Evolutionary conservation across 306 rosid genomes (phyloP).

Genomic region (apple (Malus domestica)): ASM211411v1 NC_041802.1:27135001-27135500

Average conservation of each 20-base stretch:
- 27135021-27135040: neutral
- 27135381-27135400: conserved; percentile 85
- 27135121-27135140: neutral
- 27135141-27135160: neutral
- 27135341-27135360: conserved; percentile 88
- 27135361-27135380: conserved; percentile 79
- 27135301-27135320: conserved; percentile 25
- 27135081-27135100: neutral
- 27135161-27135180: neutral
- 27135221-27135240: neutral
- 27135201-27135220: neutral
- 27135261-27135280: neutral
- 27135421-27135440: conserved; percentile 96
- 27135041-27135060: neutral
- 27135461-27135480: conserved; percentile 46
- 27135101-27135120: neutral
- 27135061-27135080: neutral
- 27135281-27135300: neutral
- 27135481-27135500: conserved; percentile 11
- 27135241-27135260: neutral
- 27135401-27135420: conserved; percentile 92
- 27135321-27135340: conserved; percentile 84
- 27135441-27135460: conserved; percentile 96
- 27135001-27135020: too few species aligned
- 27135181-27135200: neutral